Conservation (phyloP, 441 rosid genomes). For the Adansonia madagascariensis region DNA sequence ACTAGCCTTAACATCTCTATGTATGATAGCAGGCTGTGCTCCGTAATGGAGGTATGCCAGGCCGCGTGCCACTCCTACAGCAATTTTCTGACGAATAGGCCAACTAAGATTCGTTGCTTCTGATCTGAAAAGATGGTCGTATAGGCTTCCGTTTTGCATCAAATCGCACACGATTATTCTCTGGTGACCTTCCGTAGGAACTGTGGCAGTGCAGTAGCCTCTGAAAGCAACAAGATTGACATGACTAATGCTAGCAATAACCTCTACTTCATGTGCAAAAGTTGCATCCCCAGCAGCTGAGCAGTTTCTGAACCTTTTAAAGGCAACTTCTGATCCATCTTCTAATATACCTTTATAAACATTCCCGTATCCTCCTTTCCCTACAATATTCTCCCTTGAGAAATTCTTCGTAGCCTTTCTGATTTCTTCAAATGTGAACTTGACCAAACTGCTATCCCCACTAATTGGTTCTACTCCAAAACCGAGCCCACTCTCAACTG, state of each 20-base stretch:
- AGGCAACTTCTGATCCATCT: neutral
- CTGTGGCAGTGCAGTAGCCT: constrained; percentile 6
- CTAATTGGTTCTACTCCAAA: neutral
- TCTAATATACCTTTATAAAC: neutral
- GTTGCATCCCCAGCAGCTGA: constrained; percentile 8
- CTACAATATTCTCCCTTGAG: constrained; percentile 6
- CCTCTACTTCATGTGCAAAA: constrained; percentile 12
- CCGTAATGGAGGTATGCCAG: constrained; percentile 60
- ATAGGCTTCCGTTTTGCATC: constrained; percentile 8
- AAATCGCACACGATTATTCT: constrained; percentile 1
- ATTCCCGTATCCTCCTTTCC: constrained; percentile 4
- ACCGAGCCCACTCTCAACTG: neutral
- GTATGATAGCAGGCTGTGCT: constrained; percentile 50
- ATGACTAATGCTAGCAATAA: constrained; percentile 8
- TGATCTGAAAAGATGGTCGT: constrained; percentile 12
- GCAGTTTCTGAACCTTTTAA: constrained; percentile 7
- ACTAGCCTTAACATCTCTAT: constrained; percentile 60
- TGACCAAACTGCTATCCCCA: constrained; percentile 1
- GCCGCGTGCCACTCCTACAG: constrained; percentile 47
- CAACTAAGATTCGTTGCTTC: neutral
- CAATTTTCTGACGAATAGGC: constrained; percentile 15
- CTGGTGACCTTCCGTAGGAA: constrained; percentile 16
- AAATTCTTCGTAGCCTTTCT: constrained; percentile 9
- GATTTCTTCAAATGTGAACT: constrained; percentile 5
- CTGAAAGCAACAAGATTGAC: constrained; percentile 15